Conservation (phyloP, 176 grass and related monocot genomes). For the Coix lacrymajobi region DNA sequence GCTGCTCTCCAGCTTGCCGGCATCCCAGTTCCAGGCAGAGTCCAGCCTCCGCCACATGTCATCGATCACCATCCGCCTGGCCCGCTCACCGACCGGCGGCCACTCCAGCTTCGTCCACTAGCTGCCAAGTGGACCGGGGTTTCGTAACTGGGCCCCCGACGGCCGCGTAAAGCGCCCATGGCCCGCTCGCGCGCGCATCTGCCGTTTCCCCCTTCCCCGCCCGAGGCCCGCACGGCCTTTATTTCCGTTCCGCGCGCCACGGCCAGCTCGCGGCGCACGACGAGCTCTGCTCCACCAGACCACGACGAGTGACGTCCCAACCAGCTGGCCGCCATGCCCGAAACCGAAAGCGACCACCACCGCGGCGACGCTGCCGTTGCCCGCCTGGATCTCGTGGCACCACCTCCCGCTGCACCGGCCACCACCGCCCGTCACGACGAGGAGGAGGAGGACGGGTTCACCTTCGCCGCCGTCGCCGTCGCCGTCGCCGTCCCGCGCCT, state of each 20-base stretch:
- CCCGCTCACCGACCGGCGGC: conserved; percentile 18
- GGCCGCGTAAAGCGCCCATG: background rate
- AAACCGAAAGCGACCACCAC: conserved; percentile 6
- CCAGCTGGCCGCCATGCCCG: background rate
- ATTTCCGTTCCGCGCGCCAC: conserved; percentile 13
- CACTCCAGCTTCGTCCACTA: background rate
- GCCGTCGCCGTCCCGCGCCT: background rate
- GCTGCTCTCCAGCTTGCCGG: conserved; percentile 25
- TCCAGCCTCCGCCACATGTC: conserved; percentile 13
- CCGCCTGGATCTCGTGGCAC: background rate
- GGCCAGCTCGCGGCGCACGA: background rate
- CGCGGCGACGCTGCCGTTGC: background rate
- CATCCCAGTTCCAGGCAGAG: background rate
- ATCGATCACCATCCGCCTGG: background rate
- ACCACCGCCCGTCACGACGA: background rate
- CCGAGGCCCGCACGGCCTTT: background rate
- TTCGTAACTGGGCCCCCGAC: background rate
- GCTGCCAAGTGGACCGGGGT: background rate
- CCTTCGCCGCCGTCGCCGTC: background rate
- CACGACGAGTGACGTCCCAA: background rate
- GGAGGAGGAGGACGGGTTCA: conserved; percentile 1
- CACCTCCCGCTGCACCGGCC: background rate
- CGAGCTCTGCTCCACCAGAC: background rate
- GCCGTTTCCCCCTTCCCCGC: background rate
- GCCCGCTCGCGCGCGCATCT: conserved; percentile 2